phyloP scores from a whole-genome alignment of 2,329 filamentous ascomycete species.

The Alternaria ventricosa region DNA sequence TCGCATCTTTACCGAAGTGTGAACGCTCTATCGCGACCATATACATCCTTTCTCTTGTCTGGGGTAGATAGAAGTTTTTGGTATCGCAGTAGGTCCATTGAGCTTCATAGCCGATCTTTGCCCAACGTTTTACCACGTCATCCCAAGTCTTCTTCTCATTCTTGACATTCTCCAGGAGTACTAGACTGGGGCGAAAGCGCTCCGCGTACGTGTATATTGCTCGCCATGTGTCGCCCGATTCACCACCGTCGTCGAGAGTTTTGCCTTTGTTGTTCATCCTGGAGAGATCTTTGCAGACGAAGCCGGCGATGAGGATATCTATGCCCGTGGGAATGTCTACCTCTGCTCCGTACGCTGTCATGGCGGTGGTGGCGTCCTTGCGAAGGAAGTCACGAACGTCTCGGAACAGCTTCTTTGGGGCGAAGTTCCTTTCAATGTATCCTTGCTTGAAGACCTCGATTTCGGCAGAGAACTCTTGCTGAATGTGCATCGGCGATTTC shows the following conservation, averaged over 20 bases:
- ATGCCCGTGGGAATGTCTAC: slow-evolving; percentile 62
- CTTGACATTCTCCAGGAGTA: slow-evolving; percentile 76
- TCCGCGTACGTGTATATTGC: slow-evolving; percentile 65
- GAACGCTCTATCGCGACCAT: slow-evolving; percentile 53
- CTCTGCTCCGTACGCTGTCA: slow-evolving; percentile 70
- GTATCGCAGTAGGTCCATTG: slow-evolving; percentile 64
- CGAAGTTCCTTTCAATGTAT: slow-evolving; percentile 57
- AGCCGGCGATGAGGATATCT: slow-evolving; percentile 74
- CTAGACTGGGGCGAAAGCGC: slow-evolving; percentile 64
- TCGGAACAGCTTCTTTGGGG: slow-evolving; percentile 51
- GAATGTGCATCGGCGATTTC: slow-evolving; percentile 24
- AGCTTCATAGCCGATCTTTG: slow-evolving; percentile 63
- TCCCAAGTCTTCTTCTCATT: slow-evolving; percentile 62
- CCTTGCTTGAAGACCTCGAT: slow-evolving; percentile 56
- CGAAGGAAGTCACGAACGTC: slow-evolving; percentile 55
- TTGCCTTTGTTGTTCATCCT: slow-evolving; percentile 65
- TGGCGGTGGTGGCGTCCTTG: slow-evolving; percentile 58
- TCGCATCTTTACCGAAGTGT: slow-evolving; percentile 19
- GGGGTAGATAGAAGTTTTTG: slow-evolving; percentile 76
- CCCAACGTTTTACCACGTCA: slow-evolving; percentile 55
- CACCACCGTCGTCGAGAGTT: slow-evolving; percentile 61
- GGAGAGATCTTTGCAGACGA: slow-evolving; percentile 79
- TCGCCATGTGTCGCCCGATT: slow-evolving; percentile 70
- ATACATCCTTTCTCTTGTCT: slow-evolving; percentile 61
- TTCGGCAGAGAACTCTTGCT: slow-evolving; percentile 56